Evolutionary conservation across 1,139 yeast species (phyloP).

Genomic region (Candida sanyaensis): DNA sequence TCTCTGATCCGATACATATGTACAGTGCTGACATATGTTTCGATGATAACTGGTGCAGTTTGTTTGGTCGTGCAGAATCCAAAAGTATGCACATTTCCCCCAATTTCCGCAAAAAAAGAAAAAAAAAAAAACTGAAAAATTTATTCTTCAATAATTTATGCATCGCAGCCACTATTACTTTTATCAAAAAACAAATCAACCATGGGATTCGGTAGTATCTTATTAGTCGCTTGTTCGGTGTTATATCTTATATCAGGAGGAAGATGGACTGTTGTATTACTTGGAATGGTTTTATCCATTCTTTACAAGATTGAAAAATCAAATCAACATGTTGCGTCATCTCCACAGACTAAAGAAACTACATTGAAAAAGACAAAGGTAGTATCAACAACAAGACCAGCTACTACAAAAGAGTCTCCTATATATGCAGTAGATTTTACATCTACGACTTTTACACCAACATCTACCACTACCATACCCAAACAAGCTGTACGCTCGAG

Average conservation of each 20-base stretch:
- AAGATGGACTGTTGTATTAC: slow-evolving; percentile 26
- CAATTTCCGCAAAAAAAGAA: background rate
- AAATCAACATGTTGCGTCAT: slow-evolving; percentile 5
- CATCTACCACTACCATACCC: slow-evolving; percentile 24
- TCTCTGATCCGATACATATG: background rate
- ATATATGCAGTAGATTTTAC: slow-evolving; percentile 50
- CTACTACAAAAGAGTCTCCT: slow-evolving; percentile 24
- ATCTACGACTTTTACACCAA: slow-evolving; percentile 33
- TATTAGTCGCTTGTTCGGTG: slow-evolving; percentile 7
- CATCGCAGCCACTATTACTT: slow-evolving; percentile 2
- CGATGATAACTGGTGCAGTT: background rate
- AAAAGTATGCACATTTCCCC: background rate
- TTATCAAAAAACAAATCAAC: background rate
- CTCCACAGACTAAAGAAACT: slow-evolving; percentile 1
- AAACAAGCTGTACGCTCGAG: slow-evolving; percentile 20
- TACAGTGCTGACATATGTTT: background rate
- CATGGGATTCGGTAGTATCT: slow-evolving; percentile 7
- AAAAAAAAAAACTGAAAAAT: background rate
- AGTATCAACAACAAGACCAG: too few species aligned
- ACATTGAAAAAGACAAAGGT: slow-evolving; percentile 1
- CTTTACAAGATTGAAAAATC: slow-evolving; percentile 9
- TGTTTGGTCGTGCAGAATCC: background rate
- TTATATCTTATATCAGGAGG: slow-evolving; percentile 27
- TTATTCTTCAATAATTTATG: background rate
- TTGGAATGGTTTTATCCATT: slow-evolving; percentile 11